These are phyloP conservation scores for Quambalaria eucalypti DNA, from an alignment of 1,284 basidiomycete genomes.

Conservation along the genomic window DNA sequence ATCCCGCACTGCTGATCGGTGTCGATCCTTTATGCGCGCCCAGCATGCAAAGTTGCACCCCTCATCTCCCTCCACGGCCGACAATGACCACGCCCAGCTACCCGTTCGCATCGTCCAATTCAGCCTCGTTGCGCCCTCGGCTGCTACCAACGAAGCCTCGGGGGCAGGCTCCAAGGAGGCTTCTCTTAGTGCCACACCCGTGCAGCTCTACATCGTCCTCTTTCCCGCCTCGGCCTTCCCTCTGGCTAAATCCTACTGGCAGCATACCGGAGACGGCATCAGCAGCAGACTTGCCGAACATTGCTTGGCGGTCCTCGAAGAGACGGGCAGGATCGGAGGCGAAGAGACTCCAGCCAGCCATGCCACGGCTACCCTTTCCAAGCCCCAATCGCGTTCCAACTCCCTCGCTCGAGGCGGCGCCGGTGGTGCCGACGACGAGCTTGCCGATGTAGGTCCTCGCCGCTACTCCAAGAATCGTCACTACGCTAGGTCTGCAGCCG, in stretches of 20 bases:
- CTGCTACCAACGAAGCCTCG: neutral
- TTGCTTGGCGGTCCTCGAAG: slow-evolving; percentile 53
- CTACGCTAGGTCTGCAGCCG: slow-evolving; percentile 8
- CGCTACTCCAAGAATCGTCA: slow-evolving; percentile 19
- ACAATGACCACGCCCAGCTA: neutral
- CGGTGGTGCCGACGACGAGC: neutral
- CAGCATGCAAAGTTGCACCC: slow-evolving; percentile 8
- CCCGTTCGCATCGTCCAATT: slow-evolving; percentile 6
- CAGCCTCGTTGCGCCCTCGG: neutral
- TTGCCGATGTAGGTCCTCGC: neutral
- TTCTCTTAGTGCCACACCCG: neutral
- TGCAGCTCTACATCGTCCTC: slow-evolving; percentile 60
- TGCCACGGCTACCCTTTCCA: neutral
- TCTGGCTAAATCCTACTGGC: slow-evolving; percentile 86
- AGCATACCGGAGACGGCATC: slow-evolving; percentile 83
- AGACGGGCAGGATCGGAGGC: slow-evolving; percentile 9
- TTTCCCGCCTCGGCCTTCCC: slow-evolving; percentile 61
- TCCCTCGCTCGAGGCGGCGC: neutral
- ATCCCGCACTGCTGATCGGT: slow-evolving; percentile 25
- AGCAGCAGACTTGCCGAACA: slow-evolving; percentile 77
- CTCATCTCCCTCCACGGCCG: too few relatives aligned
- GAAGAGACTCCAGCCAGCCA: neutral
- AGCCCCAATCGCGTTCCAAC: neutral
- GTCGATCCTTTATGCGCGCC: slow-evolving; percentile 35
- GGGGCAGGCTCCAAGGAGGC: neutral